Percentiles rank a stretch among this genome's conserved stretches.
Evolutionary conservation across 2,329 filamentous ascomycete species (phyloP).

Genomic region (Fusarium torulosum): DNA sequence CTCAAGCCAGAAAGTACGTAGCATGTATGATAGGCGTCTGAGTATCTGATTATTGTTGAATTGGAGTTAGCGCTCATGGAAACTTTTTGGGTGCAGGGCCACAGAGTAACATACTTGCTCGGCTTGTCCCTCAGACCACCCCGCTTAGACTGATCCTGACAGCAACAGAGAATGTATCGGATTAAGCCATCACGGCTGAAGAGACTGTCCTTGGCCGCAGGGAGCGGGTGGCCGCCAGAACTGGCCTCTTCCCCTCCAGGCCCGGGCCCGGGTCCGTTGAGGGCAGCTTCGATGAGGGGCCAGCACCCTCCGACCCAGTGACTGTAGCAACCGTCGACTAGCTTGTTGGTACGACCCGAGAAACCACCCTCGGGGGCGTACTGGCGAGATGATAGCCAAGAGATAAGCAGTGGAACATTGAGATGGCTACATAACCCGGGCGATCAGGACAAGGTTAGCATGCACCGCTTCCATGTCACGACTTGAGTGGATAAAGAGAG

Average conservation of each 20-base stretch:
- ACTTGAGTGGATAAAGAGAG: slow-evolving; percentile 50
- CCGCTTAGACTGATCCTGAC: slow-evolving; percentile 76
- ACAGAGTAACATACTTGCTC: slow-evolving; percentile 72
- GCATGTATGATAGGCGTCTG: slow-evolving; percentile 93
- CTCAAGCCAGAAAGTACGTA: slow-evolving; percentile 91
- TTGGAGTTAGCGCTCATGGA: slow-evolving; percentile 40
- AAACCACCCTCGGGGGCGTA: slow-evolving; percentile 93
- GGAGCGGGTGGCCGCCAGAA: slow-evolving; percentile 48
- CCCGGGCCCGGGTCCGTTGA: slow-evolving; percentile 63
- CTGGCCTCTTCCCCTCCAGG: slow-evolving; percentile 49
- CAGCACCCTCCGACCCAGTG: slow-evolving; percentile 98
- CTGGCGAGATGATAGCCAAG: slow-evolving; percentile 91
- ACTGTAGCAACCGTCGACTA: slow-evolving; percentile 98
- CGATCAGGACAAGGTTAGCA: slow-evolving; percentile 50
- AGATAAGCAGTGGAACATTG: slow-evolving; percentile 79
- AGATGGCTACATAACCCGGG: slow-evolving; percentile 69
- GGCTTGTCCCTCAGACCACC: slow-evolving; percentile 96
- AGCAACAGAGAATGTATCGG: slow-evolving; percentile 90
- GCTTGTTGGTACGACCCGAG: slow-evolving; percentile 94
- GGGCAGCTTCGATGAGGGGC: slow-evolving; percentile 86
- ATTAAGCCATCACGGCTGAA: slow-evolving; percentile 89
- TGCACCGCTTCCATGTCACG: slow-evolving; percentile 49
- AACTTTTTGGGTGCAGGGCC: slow-evolving; percentile 23
- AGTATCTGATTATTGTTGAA: slow-evolving; percentile 63
- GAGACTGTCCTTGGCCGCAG: slow-evolving; percentile 60